phyloP scores from a whole-genome alignment of 805 yeast genomes.

The Priceomyces carsonii region DNA sequence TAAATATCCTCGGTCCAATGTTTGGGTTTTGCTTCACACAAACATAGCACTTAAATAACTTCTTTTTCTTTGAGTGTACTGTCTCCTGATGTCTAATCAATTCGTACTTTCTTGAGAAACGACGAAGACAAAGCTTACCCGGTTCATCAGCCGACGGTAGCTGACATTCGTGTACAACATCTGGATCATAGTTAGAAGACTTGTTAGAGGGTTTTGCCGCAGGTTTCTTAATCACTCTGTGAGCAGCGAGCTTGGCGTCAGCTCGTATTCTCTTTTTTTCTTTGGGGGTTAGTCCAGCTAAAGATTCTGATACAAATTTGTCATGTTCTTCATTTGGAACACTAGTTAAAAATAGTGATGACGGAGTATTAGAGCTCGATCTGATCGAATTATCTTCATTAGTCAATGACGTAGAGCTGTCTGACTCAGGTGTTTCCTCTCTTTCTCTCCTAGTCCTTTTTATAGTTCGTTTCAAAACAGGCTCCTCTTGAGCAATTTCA shows the following conservation, averaged over 20 bases:
- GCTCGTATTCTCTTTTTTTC: conserved; percentile 20
- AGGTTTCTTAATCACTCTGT: conserved; percentile 28
- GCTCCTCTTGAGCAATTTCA: conserved; percentile 18
- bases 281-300: conserved; percentile 15
- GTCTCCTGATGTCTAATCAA: conserved; percentile 94
- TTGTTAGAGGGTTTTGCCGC: conserved; percentile 24
- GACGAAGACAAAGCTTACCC: conserved; percentile 38
- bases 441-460: conserved; percentile 3
- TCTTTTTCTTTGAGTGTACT: conserved; percentile 86
- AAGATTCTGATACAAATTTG: conserved; percentile 18
- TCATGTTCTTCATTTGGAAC: conserved; percentile 23
- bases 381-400: conserved; percentile 10
- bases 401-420: conserved; percentile 7
- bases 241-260: conserved; percentile 28
- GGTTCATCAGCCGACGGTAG: conserved; percentile 46
- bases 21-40: conserved; percentile 72
- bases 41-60: conserved; percentile 79
- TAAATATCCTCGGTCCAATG: conserved; percentile 72
- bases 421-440: conserved; percentile 8
- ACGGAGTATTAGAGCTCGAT: conserved; percentile 12
- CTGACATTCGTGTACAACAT: conserved; percentile 48
- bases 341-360: conserved; percentile 14
- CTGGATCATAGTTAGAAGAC: conserved; percentile 48
- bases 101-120: conserved; percentile 73
- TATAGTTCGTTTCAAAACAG: conserved; percentile 11